A percentile compares a stretch with the other conserved stretches of the same genome.
Conservation (phyloP, 78 protist species). For the Isochrysis galbana region DNA sequence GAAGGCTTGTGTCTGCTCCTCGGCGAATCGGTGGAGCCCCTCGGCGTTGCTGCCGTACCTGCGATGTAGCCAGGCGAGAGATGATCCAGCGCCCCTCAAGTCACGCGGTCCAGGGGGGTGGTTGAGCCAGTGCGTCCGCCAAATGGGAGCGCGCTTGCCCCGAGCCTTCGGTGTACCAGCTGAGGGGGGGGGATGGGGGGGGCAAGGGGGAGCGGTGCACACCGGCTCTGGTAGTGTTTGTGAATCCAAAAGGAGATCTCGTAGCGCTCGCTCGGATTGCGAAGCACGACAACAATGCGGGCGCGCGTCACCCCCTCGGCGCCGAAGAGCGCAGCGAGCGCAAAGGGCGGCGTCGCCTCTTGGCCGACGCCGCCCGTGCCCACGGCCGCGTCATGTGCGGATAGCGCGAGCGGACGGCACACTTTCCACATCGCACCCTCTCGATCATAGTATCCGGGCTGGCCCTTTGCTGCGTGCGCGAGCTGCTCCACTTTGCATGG, state of each 20-base stretch:
- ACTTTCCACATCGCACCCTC: background rate
- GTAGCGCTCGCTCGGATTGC: background rate
- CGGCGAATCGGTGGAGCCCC: background rate
- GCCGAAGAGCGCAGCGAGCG: background rate
- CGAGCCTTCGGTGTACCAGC: background rate
- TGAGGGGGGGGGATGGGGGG: no score
- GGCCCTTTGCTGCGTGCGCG: background rate
- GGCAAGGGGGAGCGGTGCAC: no score
- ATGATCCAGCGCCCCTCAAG: no score
- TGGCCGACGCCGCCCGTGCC: conserved; percentile 12
- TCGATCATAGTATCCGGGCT: background rate
- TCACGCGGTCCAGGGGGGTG: no score
- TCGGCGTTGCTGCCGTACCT: background rate
- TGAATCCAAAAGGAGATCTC: conserved; percentile 2
- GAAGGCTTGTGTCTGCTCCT: background rate
- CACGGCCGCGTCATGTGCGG: conserved; percentile 14
- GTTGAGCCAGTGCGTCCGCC: background rate
- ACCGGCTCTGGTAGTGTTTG: background rate
- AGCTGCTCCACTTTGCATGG: background rate
- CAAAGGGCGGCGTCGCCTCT: conserved; percentile 23
- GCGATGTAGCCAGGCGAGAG: no score
- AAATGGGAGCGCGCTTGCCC: background rate
- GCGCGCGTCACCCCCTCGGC: background rate
- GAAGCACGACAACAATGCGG: background rate
- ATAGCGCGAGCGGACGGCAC: background rate